These are phyloP conservation scores for Schoenoplectus tabernaemontani DNA, from an alignment of 202 grass and related monocot species.

Conservation along the genomic window DNA sequence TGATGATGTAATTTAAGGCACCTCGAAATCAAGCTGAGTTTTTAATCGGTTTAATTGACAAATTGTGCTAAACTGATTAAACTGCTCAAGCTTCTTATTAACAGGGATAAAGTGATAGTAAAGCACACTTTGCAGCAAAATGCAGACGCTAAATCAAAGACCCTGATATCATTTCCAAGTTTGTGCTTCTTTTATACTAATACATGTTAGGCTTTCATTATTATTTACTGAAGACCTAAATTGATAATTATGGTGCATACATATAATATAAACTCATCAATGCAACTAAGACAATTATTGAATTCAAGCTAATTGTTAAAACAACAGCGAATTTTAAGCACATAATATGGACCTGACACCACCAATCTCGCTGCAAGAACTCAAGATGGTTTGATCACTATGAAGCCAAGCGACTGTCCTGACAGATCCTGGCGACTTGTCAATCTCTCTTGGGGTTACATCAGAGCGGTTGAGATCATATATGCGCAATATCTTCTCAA, in stretches of 20 bases:
- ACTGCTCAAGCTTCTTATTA: too few species aligned
- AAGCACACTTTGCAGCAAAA: not conserved
- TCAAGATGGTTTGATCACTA: slow-evolving; percentile 81
- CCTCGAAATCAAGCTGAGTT: not conserved
- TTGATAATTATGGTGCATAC: not conserved
- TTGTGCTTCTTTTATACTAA: not conserved
- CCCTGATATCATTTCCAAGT: not conserved
- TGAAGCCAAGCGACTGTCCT: slow-evolving; percentile 96
- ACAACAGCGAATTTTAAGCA: not conserved
- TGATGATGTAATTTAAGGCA: not conserved
- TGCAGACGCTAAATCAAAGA: too few species aligned
- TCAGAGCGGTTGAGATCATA: slow-evolving; percentile 95
- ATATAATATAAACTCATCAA: not conserved
- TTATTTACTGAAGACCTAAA: not conserved
- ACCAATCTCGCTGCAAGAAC: slow-evolving; percentile 91
- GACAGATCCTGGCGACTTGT: slow-evolving; percentile 78
- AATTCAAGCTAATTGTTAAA: not conserved
- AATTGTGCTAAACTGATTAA: not conserved
- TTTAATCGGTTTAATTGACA: not conserved
- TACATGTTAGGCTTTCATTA: not conserved
- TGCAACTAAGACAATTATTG: not conserved
- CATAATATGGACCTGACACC: slow-evolving; percentile 66
- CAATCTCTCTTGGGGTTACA: slow-evolving; percentile 83
- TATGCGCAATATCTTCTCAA: slow-evolving; percentile 85
- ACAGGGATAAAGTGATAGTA: not conserved